Conservation (phyloP, 169 alveolate genomes). For the Plasmodium coatneyi region DNA sequence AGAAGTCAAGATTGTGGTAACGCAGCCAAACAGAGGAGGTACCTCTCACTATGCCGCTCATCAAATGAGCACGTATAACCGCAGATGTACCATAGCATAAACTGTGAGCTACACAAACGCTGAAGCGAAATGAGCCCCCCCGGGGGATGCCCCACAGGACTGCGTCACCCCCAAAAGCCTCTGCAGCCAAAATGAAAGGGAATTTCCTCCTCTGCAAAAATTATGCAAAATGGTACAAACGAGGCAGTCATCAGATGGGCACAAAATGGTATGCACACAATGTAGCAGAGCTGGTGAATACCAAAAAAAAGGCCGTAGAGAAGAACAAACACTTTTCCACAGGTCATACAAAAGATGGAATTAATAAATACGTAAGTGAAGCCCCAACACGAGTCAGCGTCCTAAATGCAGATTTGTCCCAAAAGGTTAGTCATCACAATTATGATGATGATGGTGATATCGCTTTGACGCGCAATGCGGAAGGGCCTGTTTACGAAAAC, state of each 20-base stretch:
- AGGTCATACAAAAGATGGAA: background rate
- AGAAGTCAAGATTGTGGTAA: background rate
- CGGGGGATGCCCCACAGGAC: background rate
- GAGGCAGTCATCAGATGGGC: background rate
- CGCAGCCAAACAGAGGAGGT: background rate
- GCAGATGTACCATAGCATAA: background rate
- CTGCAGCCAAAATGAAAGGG: conserved; percentile 14
- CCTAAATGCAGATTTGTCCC: background rate
- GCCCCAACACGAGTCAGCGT: background rate
- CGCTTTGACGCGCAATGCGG: background rate
- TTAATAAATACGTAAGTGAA: background rate
- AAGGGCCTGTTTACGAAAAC: background rate
- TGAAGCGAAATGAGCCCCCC: background rate
- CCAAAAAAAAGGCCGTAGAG: background rate
- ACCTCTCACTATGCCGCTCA: background rate
- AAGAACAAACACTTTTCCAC: background rate
- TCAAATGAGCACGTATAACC: background rate
- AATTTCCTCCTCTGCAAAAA: background rate
- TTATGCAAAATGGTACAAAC: background rate
- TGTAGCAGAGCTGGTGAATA: background rate
- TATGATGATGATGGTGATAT: background rate
- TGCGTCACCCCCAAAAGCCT: background rate
- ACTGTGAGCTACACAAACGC: background rate
- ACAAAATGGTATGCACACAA: background rate
- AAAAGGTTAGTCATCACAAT: background rate